Base-by-base conservation (phyloP, 139 green algal genomes). In the Closterium sp. region DNA sequence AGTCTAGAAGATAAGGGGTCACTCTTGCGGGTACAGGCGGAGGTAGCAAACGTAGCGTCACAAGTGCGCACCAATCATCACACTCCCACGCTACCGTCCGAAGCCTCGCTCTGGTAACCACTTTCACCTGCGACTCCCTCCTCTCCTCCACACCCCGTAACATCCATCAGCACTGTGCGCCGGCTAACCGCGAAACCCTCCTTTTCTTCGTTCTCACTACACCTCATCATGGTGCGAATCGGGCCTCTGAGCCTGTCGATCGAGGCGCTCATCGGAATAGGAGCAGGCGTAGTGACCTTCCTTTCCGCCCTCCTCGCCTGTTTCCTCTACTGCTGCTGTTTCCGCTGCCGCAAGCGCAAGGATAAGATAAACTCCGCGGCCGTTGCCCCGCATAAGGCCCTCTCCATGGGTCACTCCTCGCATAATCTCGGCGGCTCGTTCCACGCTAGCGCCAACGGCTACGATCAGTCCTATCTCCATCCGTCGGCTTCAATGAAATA, bases 301-400 rank as follows among this genome's bases (percentile, higher is more conserved):
- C 6, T 86, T 31, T 33, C 31, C 6, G 81, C 8, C n/a, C n/a
- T 86, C 81, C 81, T 86, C 81, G 30, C 30, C 81, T 34, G 16
- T 23, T 86, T 19, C 81, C 12, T 86, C 19, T 86, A 86, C 81
- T 86, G 81, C n/a, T 86, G 81, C 81, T 86, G 81, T 23, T 86
- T 32, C 25, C 81, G 30, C 81, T 10, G 30, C 81, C 81, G 81
- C 16, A 86, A 32, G 19, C 81, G 81, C 81, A 86, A 86, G 25
- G 81, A 86, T 32, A 33, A 10, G 25, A 33, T 86, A 8, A 32
- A 12, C 5, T 28, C 81, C 4, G n/a, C 81, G n/a, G n/a, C n/a
- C 81, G 25, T 34, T 33, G 81, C 1, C 21, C 81, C n/a, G 21
- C 30, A 86, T 33, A 86, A 86, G 25, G 23, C 81, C 8, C n/a